phyloP scores from a whole-genome alignment of 2,329 filamentous ascomycete genomes.

The Acarospora socialis region DNA sequence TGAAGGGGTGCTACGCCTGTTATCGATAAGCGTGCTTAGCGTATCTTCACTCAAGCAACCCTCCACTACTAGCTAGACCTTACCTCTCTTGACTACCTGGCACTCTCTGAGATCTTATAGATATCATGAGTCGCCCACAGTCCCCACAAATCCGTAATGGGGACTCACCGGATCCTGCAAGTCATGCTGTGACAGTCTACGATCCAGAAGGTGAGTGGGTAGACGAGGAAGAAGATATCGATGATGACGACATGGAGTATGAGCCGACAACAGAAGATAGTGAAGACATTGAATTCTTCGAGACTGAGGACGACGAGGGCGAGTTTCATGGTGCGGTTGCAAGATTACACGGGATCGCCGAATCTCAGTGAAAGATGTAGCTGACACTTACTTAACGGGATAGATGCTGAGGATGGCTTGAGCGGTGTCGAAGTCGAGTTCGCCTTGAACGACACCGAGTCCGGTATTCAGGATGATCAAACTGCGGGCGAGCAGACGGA shows the following conservation, averaged over 20 bases:
- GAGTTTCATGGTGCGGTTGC: conserved; percentile 10
- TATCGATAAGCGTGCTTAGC: too few relatives aligned
- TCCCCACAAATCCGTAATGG: neutral
- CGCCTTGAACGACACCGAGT: conserved; percentile 21
- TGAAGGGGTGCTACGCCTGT: too few relatives aligned
- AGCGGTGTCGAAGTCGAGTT: conserved; percentile 28
- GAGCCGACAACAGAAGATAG: conserved; percentile 29
- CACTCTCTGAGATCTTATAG: too few relatives aligned
- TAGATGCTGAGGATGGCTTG: conserved; percentile 29
- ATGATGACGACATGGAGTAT: conserved; percentile 39
- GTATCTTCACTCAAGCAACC: too few relatives aligned
- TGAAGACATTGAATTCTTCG: conserved; percentile 23
- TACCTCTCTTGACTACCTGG: too few relatives aligned
- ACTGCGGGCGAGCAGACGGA: conserved; percentile 24
- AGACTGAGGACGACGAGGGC: conserved; percentile 22
- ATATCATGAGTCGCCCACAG: too few relatives aligned
- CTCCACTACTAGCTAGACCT: too few relatives aligned
- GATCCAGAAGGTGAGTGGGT: conserved; percentile 25
- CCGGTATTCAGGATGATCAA: conserved; percentile 22
- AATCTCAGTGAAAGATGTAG: conserved; percentile 16
- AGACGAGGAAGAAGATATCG: conserved; percentile 20
- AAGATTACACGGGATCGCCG: neutral
- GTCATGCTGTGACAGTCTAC: conserved; percentile 19
- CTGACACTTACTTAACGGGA: conserved; percentile 3
- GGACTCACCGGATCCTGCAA: conserved; percentile 13